A percentile compares a stretch with the other conserved stretches of the same genome.
Conservation (phyloP, 352 stramenopile species). For the Globisporangium radiosum region DNA sequence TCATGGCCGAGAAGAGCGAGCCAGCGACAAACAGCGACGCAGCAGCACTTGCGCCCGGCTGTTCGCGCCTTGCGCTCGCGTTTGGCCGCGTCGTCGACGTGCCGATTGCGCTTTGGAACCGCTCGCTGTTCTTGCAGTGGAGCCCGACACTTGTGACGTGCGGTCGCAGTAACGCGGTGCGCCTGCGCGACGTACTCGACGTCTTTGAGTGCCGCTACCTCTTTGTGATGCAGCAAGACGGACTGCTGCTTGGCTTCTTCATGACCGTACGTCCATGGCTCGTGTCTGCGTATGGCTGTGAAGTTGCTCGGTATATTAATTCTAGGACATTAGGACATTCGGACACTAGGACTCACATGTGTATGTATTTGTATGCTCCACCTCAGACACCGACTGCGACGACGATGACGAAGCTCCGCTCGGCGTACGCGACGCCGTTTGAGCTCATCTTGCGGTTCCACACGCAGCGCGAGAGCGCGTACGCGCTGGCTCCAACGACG, state of each 20-base stretch:
- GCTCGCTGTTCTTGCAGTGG: conserved; percentile 48
- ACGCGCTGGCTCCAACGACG: conserved; percentile 9
- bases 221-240: conserved; percentile 62
- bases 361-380: background rate
- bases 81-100: conserved; percentile 53
- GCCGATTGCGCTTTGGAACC: conserved; percentile 62
- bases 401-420: conserved; percentile 43
- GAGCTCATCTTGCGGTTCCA: conserved; percentile 51
- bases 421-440: conserved; percentile 31
- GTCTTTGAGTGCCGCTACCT: conserved; percentile 54
- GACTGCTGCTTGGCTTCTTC: conserved; percentile 54
- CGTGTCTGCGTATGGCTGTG: no score
- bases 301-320: background rate
- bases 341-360: background rate
- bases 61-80: conserved; percentile 44
- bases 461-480: conserved; percentile 18
- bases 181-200: conserved; percentile 15
- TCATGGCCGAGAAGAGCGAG: conserved; percentile 24
- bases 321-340: background rate
- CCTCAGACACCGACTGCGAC: conserved; percentile 34
- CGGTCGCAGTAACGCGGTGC: conserved; percentile 11
- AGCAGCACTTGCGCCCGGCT: conserved; percentile 10
- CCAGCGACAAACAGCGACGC: conserved; percentile 5
- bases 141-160: conserved; percentile 9
- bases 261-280: conserved; percentile 18